A percentile compares a stretch with the other conserved stretches of the same genome.
phyloP scores from a whole-genome alignment of 2,329 filamentous ascomycete genomes.

The Curvularia sp. region DNA sequence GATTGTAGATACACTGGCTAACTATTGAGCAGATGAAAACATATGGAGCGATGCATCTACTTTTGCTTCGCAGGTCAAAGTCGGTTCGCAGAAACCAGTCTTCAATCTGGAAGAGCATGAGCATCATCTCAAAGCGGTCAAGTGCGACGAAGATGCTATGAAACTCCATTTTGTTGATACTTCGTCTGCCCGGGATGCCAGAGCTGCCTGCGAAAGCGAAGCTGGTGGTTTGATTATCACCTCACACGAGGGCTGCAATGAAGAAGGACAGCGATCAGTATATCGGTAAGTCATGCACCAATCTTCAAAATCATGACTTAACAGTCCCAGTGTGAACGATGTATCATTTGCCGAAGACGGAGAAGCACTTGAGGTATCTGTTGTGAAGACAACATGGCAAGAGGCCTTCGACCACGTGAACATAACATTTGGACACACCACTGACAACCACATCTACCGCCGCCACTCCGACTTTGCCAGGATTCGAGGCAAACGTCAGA shows the following conservation, averaged over 20 bases:
- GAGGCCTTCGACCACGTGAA: conserved; percentile 41
- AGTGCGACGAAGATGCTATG: conserved; percentile 37
- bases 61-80: conserved; percentile 46
- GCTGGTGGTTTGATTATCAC: conserved; percentile 46
- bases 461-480: conserved; percentile 38
- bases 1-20: conserved; percentile 1
- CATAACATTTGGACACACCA: conserved; percentile 44
- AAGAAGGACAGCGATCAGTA: conserved; percentile 46
- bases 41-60: conserved; percentile 30
- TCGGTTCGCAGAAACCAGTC: conserved; percentile 42
- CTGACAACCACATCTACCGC: conserved; percentile 39
- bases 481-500: conserved; percentile 25
- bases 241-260: conserved; percentile 47
- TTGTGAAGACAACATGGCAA: conserved; percentile 36
- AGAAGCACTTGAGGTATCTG: conserved; percentile 35
- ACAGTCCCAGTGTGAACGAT: conserved; percentile 30
- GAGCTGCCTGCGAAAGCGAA: conserved; percentile 31
- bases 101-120: conserved; percentile 49
- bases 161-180: conserved; percentile 40
- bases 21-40: conserved; percentile 30
- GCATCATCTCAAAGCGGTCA: conserved; percentile 40
- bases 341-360: conserved; percentile 33
- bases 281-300: conserved; percentile 35
- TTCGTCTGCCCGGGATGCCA: conserved; percentile 35
- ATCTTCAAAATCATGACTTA: neutral